These are phyloP conservation scores for Globisporangium paddicum DNA, from an alignment of 352 stramenopile genomes.

Conservation along the genomic window DNA sequence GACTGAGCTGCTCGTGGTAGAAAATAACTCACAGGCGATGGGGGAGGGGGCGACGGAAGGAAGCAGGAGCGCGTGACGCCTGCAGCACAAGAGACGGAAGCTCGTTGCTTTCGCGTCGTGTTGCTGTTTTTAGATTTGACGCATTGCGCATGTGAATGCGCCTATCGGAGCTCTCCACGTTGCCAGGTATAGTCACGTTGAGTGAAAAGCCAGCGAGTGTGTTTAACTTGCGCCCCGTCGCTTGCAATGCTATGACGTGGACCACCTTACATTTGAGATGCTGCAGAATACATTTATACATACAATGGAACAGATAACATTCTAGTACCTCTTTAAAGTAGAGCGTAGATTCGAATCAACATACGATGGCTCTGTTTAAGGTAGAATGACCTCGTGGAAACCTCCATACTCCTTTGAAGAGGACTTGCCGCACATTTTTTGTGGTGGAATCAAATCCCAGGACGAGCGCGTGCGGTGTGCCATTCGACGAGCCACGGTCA, in stretches of 20 bases:
- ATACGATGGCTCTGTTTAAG: neutral
- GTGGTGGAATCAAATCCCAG: neutral
- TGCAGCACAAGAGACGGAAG: neutral
- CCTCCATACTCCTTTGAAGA: neutral
- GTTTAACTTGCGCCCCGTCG: neutral
- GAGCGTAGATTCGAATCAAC: neutral
- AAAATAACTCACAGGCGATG: constrained; percentile 11
- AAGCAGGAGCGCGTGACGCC: neutral
- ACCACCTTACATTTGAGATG: neutral
- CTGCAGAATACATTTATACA: neutral
- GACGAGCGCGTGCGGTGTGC: neutral
- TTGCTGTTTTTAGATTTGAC: constrained; percentile 1
- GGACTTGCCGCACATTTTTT: neutral
- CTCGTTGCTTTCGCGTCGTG: neutral
- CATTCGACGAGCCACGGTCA: neutral
- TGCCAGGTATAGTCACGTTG: neutral
- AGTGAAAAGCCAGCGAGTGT: neutral
- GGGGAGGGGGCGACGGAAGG: neutral
- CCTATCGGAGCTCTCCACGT: constrained; percentile 12
- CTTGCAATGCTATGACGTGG: neutral
- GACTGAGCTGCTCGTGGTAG: neutral
- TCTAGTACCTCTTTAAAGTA: neutral
- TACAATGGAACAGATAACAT: neutral
- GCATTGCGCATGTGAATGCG: neutral
- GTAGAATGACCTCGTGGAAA: neutral